Evolutionary conservation across 163 green algal genomes (phyloP).

Genomic region (Chlamydomonas reinhardtii): DNA sequence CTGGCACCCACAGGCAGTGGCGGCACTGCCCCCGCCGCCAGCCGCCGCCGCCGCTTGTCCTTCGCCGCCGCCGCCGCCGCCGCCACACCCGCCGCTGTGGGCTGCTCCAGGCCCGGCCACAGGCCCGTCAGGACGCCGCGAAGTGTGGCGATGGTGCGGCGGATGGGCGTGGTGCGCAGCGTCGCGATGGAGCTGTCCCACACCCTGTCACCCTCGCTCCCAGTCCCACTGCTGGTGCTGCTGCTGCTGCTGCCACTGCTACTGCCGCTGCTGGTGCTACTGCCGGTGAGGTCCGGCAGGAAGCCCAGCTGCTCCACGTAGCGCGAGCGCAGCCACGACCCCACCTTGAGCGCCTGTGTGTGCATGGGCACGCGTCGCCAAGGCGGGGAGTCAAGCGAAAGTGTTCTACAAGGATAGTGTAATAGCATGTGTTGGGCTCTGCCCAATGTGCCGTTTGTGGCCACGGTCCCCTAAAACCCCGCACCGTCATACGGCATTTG

Average conservation of each 20-base stretch:
- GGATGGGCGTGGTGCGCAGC: conserved; percentile 44
- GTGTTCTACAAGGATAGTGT: too few relatives aligned
- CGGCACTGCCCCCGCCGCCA: too few relatives aligned
- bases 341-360: conserved; percentile 35
- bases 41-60: too few relatives aligned
- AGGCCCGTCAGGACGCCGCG: conserved; percentile 51
- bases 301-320: conserved; percentile 39
- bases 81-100: not conserved
- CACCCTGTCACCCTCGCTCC: not conserved
- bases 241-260: not conserved
- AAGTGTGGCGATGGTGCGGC: conserved; percentile 50
- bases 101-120: conserved; percentile 28
- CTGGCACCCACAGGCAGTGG: not conserved
- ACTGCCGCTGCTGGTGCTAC: not conserved
- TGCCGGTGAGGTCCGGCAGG: conserved; percentile 27
- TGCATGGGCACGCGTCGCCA: too few relatives aligned
- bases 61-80: not conserved
- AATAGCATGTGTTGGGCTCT: too few relatives aligned
- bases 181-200: not conserved
- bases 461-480: too few relatives aligned
- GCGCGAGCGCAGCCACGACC: conserved; percentile 40
- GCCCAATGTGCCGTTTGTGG: too few relatives aligned
- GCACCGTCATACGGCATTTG: too few relatives aligned
- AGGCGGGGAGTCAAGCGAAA: too few relatives aligned
- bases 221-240: not conserved